These are phyloP conservation scores for Tuber umbilicatum DNA, from an alignment of 495 filamentous ascomycete genomes.

Conservation along the genomic window DNA sequence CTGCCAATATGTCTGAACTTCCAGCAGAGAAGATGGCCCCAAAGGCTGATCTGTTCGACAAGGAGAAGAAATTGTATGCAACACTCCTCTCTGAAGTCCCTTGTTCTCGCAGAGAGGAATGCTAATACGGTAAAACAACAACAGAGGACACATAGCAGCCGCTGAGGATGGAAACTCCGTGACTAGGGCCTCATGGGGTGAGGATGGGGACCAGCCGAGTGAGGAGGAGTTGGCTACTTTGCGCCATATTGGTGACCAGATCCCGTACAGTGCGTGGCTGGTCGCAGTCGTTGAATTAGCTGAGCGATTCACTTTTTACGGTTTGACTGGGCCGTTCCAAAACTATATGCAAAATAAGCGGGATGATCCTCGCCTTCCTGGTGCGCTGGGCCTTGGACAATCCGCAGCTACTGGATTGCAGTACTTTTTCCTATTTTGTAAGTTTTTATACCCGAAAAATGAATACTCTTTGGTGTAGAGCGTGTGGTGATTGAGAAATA, in stretches of 20 bases:
- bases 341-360: constrained; percentile 46
- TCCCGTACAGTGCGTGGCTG: constrained; percentile 39
- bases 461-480: constrained; percentile 5
- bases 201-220: constrained; percentile 36
- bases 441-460: background rate
- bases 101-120: background rate
- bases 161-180: background rate
- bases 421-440: constrained; percentile 41
- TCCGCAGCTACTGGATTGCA: constrained; percentile 50
- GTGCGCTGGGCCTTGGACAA: constrained; percentile 46
- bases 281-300: constrained; percentile 40
- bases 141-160: background rate
- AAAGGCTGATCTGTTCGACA: background rate
- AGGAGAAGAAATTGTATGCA: background rate
- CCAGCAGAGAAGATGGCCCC: background rate
- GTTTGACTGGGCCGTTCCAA: constrained; percentile 43
- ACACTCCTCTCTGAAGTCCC: background rate
- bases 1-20: background rate
- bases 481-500: background rate
- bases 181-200: background rate
- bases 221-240: constrained; percentile 33
- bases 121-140: background rate
- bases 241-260: constrained; percentile 38
- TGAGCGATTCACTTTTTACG: constrained; percentile 41
- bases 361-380: constrained; percentile 36